These are phyloP conservation scores for Nitzschia putrida DNA, from an alignment of 108 stramenopile species.

Conservation along the genomic window DNA sequence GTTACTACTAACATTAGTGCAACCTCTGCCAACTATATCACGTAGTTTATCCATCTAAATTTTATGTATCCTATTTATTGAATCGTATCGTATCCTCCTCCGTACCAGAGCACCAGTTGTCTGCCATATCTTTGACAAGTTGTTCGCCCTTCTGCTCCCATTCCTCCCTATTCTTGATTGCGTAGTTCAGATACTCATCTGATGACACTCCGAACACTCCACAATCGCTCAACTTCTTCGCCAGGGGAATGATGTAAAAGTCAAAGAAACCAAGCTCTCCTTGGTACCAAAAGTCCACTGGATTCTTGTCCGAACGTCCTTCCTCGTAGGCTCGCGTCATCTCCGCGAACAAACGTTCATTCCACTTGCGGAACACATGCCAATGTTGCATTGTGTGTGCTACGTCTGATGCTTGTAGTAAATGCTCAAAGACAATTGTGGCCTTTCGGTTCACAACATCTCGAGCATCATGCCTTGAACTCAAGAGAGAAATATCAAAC, in stretches of 20 bases:
- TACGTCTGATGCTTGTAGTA: conserved; percentile 24
- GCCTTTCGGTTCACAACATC: conserved; percentile 17
- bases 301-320: conserved; percentile 11
- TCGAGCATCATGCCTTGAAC: not conserved
- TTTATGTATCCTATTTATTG: no score
- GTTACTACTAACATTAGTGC: no score
- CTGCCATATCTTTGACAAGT: not conserved
- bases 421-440: conserved; percentile 25
- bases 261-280: conserved; percentile 26
- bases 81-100: no score
- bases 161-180: conserved; percentile 7
- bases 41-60: no score
- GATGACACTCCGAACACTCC: conserved; percentile 20
- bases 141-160: conserved; percentile 7
- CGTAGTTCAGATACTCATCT: conserved; percentile 9
- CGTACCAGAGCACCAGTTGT: not conserved
- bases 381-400: conserved; percentile 35
- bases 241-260: conserved; percentile 28
- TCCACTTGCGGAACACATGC: conserved; percentile 28
- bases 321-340: conserved; percentile 13
- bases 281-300: conserved; percentile 20
- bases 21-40: no score
- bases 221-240: conserved; percentile 25
- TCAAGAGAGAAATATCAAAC: conserved; percentile 36
- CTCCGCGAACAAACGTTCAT: conserved; percentile 22